Base-by-base conservation (phyloP, 2,329 filamentous ascomycete genomes). In the Pestalotiopsis fici region DNA sequence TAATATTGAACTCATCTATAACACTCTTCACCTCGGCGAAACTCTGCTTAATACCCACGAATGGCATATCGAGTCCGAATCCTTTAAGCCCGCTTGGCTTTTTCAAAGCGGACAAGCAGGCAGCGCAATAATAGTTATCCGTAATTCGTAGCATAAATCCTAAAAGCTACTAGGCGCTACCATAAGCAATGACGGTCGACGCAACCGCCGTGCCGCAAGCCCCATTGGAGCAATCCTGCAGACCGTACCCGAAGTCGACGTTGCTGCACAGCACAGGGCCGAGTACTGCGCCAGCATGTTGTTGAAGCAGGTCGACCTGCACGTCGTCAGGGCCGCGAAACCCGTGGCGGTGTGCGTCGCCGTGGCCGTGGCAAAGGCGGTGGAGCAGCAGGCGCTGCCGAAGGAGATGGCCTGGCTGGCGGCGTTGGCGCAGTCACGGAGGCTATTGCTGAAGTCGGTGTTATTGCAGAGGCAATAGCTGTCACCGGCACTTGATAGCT, bases 71-170 rank as follows among this genome's bases (percentile, higher is more conserved):
- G 18, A 62, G 35, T 6, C 59, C 59, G 35, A 62, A 25, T 23
- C 59, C 59, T 35, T 62, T 31, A 25, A 31, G 59, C 11, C 59
- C 59, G 21, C 59, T 31, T 37, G 31, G 31, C 18, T 62, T 21
- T 62, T 62, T 31, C 59, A 62, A 15, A 62, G 59, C 59, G 31
- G 59, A 35, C 43, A 31, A 15, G 59, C 31, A 15, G 59, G 59
- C 18, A 62, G 18, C 21, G 31, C 59, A 31, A 62, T 62, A 15
- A 62, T 21, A 35, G 23, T 21, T 9, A 62, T 31, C 12, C 35
- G 59, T 21, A 62, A n/a, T 0, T 31, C 59, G 59, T 62, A 62
- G 35, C 59, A 31, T 15, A 62, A 31, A 7, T 62, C 59, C 35
- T 62, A 31, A 6, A 31, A 62, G 2, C 59, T 31, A 21, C 39